These are phyloP conservation scores for Abrus pulchellus DNA, from an alignment of 306 rosid species.

Conservation along the genomic window DNA sequence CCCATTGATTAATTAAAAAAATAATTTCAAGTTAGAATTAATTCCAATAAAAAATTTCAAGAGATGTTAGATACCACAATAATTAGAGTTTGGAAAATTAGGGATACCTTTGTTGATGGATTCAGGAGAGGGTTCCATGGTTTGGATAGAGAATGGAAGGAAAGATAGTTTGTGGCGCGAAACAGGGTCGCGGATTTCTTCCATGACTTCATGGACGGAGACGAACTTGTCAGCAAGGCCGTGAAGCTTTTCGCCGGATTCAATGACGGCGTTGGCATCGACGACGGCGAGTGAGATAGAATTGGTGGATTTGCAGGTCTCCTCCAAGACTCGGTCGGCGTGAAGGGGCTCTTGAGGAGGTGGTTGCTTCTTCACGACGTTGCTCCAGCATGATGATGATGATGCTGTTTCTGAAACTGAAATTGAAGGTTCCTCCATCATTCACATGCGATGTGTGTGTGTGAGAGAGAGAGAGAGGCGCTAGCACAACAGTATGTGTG, in stretches of 20 bases:
- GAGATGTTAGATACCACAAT: background rate
- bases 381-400: constrained; percentile 67
- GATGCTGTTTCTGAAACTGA: background rate
- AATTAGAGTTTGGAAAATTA: background rate
- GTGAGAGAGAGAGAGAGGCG: background rate
- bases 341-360: constrained; percentile 46
- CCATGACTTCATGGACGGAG: constrained; percentile 76
- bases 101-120: constrained; percentile 74
- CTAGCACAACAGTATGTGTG: background rate
- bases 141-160: constrained; percentile 70
- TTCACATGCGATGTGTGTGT: background rate
- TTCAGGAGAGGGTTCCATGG: constrained; percentile 88
- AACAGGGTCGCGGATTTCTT: constrained; percentile 88
- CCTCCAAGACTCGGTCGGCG: constrained; percentile 53
- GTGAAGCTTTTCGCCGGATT: constrained; percentile 73
- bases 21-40: constrained; percentile 38
- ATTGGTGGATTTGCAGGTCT: constrained; percentile 64
- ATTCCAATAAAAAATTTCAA: background rate
- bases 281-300: constrained; percentile 79
- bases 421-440: constrained; percentile 56
- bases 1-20: constrained; percentile 12
- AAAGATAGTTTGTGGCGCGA: constrained; percentile 91
- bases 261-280: constrained; percentile 86
- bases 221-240: constrained; percentile 77
- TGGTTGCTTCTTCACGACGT: constrained; percentile 68